Base-by-base conservation (phyloP, 2,329 filamentous ascomycete species). In the Colletotrichum horii region DNA sequence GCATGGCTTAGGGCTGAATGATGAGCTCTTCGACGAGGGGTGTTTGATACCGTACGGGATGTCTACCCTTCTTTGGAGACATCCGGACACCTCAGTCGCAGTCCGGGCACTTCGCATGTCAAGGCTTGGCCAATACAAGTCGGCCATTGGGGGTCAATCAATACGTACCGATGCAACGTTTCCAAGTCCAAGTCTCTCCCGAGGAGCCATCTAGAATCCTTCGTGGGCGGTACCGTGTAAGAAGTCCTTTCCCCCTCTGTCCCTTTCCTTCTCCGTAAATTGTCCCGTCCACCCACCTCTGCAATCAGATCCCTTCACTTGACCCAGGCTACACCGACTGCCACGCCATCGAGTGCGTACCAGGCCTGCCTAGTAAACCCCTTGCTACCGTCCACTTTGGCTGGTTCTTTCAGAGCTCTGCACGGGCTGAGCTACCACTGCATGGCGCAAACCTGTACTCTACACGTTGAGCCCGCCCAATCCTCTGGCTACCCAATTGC, bases 121-220 rank as follows among this genome's bases (percentile, higher is more conserved):
- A 58, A 16, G 15, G 24, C 8, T 16, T 58, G 55, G 24, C 30
- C 58, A 61, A 11, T 61, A 34, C 16, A 19, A 38, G 30, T 58
- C 19, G 48, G n/a, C 22, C 55, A 24, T 28, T 19, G 24, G 28
- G 64, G 55, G 36, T 36, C 24, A 38, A 9, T 22, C 14, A 9
- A 22, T 56, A 74, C 66, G 58, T 74, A 36, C 32, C 66, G 60
- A 74, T 70, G 66, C 28, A 58, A 70, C 71, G 43, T 74, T 36
- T 36, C 34, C 34, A 36, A 34, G 24, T 24, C 34, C 71, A 70
- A 26, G 58, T 38, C 64, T 74, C 58, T 70, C 58, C 71, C 66
- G 58, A 70, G 66, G 34, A 36, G 34, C 34, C 43, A 34, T 60
- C 60, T 67, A 65, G 48, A 70, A 74, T 74, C 66, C 71, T 74